Evolutionary conservation across 1,284 basidiomycete genomes (phyloP).

Genomic region (Entoloma clypeatum): DNA sequence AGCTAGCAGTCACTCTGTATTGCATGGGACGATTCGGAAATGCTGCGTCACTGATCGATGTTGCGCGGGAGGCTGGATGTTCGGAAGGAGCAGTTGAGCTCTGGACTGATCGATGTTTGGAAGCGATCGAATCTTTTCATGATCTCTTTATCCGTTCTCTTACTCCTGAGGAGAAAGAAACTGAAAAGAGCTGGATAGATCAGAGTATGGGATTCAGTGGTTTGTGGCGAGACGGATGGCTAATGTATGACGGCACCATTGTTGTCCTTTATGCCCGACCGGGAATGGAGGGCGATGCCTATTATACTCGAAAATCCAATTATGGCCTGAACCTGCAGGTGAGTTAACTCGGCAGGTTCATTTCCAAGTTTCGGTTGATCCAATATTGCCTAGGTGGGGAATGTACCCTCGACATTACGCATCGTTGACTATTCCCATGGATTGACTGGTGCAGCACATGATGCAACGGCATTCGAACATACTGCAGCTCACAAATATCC

Average conservation of each 20-base stretch:
- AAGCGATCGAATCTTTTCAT: too few relatives aligned
- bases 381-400: neutral
- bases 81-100: slow-evolving; percentile 1
- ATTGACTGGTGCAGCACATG: neutral
- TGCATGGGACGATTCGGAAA: neutral
- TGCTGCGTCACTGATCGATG: neutral
- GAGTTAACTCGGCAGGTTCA: neutral
- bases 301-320: neutral
- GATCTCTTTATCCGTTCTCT: too few relatives aligned
- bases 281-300: neutral
- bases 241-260: neutral
- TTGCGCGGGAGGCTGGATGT: neutral
- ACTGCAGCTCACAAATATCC: neutral
- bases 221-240: too few relatives aligned
- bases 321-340: neutral
- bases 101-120: neutral
- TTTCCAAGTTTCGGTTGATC: neutral
- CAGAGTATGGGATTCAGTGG: too few relatives aligned
- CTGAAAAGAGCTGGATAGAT: too few relatives aligned
- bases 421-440: neutral
- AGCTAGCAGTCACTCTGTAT: neutral
- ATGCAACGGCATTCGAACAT: neutral
- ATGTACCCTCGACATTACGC: neutral
- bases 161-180: too few relatives aligned
- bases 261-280: neutral